Conservation (phyloP, 1,284 basidiomycete genomes). For the Melanopsichium pennsylvanicum region DNA sequence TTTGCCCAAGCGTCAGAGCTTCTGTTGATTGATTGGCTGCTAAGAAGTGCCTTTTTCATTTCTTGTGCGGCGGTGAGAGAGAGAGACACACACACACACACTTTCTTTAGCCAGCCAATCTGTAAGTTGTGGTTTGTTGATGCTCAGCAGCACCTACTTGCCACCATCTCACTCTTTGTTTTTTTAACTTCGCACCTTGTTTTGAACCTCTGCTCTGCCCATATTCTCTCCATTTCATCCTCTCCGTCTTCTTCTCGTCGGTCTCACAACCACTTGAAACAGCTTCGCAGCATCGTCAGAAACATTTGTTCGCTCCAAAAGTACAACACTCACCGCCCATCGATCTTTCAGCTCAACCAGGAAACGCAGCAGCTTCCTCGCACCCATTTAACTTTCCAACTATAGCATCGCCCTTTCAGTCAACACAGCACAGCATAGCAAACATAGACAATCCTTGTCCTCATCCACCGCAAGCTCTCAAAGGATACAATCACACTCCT, state of each 20-base stretch:
- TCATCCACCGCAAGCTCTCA: too few species aligned
- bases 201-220: background rate
- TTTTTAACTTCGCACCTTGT: background rate
- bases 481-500: background rate
- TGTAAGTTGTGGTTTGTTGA: too few species aligned
- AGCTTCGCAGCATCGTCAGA: background rate
- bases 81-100: too few species aligned
- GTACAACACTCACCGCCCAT: background rate
- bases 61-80: too few species aligned
- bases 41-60: too few species aligned
- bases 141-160: too few species aligned
- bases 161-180: conserved; percentile 3
- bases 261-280: background rate
- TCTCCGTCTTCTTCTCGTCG: conserved; percentile 2
- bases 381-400: background rate
- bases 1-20: too few species aligned
- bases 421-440: background rate
- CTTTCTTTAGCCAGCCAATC: too few species aligned
- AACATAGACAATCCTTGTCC: too few species aligned
- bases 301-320: background rate
- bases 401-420: background rate
- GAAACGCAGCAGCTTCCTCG: too few species aligned
- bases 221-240: background rate
- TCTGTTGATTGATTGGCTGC: conserved; percentile 5
- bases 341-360: background rate